These are phyloP conservation scores for Oropetium thomaeum DNA, from an alignment of 176 grass and related monocot genomes.

Conservation along the genomic window DNA sequence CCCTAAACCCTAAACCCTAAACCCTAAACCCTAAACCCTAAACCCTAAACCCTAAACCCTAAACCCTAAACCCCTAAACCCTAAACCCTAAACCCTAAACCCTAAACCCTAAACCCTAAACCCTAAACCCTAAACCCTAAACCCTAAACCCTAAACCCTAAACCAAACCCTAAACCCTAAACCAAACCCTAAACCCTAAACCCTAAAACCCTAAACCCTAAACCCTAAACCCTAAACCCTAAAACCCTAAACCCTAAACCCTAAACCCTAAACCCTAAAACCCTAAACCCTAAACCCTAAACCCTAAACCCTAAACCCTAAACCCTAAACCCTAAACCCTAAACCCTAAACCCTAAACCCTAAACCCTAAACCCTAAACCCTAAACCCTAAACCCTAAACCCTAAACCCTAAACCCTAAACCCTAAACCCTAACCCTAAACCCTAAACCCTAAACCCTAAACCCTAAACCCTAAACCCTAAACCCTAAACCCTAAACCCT, in stretches of 20 bases:
- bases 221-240: neutral
- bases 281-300: neutral
- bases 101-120: neutral
- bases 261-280: neutral
- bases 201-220: neutral
- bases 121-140: too few species aligned
- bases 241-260: neutral
- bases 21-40: neutral
- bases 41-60: neutral
- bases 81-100: neutral
- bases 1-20: neutral
- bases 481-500: neutral
- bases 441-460: too few species aligned
- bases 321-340: neutral
- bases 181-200: neutral
- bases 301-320: constrained; percentile 30
- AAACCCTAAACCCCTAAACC: neutral
- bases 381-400: neutral
- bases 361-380: neutral
- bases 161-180: neutral
- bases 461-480: neutral
- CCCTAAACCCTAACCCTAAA: neutral
- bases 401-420: neutral
- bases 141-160: neutral
- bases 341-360: neutral